Conservation (phyloP, 257 asterid species). For the Verbascum thapsus region DNA sequence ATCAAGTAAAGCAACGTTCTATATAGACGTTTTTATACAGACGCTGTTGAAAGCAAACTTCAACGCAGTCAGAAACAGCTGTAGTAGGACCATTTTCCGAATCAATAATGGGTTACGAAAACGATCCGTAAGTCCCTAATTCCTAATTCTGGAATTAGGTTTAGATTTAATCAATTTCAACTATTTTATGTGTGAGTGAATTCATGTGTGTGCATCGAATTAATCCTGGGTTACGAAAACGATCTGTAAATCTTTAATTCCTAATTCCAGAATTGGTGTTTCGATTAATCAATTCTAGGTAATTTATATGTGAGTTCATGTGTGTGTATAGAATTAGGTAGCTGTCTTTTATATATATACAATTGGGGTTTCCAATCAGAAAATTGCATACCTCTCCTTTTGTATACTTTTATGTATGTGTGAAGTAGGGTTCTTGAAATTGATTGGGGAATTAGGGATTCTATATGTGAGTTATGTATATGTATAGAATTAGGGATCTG, state of each 20-base stretch:
- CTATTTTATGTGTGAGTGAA: neutral
- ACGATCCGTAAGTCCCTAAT: constrained; percentile 43
- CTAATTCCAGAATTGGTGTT: too few relatives aligned
- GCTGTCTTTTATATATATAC: too few relatives aligned
- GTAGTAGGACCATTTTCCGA: neutral
- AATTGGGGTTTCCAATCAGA: too few relatives aligned
- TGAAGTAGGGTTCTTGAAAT: too few relatives aligned
- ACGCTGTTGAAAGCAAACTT: neutral
- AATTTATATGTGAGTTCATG: too few relatives aligned
- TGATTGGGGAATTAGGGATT: constrained; percentile 23
- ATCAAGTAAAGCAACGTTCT: neutral
- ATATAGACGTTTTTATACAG: constrained; percentile 3
- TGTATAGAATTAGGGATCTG: neutral
- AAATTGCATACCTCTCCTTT: too few relatives aligned
- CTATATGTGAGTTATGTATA: constrained; percentile 21
- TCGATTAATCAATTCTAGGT: too few relatives aligned
- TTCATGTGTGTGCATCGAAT: constrained; percentile 6
- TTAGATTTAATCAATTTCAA: neutral
- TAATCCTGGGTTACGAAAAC: neutral
- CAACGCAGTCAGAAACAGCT: neutral
- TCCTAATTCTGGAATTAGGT: neutral
- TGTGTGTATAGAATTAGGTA: too few relatives aligned
- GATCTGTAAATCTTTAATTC: neutral
- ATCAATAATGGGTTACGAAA: constrained; percentile 47
- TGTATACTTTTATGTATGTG: too few relatives aligned